A percentile compares a stretch with the other conserved stretches of the same genome.
phyloP scores from a whole-genome alignment of 176 grass and related monocot genomes.

The Rhipidocladum racemiflorum region DNA sequence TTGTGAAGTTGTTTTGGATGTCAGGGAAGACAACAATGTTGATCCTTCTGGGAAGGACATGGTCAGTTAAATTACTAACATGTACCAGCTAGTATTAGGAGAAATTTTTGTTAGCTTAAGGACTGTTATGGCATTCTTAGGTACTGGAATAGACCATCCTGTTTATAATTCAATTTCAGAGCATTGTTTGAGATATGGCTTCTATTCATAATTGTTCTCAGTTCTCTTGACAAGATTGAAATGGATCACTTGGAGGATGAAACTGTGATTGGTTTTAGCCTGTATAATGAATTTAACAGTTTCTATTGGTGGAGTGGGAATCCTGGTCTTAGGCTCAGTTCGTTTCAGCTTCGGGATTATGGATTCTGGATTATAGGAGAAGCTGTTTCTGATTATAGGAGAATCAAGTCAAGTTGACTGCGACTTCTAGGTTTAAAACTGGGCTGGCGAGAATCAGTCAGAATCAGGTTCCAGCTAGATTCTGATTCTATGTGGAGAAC shows the following conservation, averaged over 20 bases:
- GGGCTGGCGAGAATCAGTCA: too few species aligned
- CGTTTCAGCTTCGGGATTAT: too few species aligned
- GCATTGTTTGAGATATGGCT: neutral
- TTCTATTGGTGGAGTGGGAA: neutral
- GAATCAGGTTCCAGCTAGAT: too few species aligned
- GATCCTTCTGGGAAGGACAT: conserved; percentile 50
- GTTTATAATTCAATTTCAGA: conserved; percentile 19
- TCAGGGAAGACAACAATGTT: conserved; percentile 48
- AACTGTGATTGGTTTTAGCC: conserved; percentile 31
- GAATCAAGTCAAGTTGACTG: too few species aligned
- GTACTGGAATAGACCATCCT: neutral
- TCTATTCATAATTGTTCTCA: neutral
- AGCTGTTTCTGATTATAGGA: too few species aligned
- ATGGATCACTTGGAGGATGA: conserved; percentile 8
- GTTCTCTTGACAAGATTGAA: neutral
- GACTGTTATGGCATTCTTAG: neutral
- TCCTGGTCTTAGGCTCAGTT: neutral
- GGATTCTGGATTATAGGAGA: too few species aligned
- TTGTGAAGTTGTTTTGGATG: conserved; percentile 53
- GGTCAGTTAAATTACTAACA: conserved; percentile 49
- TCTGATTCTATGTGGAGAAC: too few species aligned
- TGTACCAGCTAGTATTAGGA: neutral
- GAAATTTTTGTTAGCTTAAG: conserved; percentile 17
- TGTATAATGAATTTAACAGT: conserved; percentile 10
- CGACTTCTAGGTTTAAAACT: too few species aligned